Evolutionary conservation across 768 basidiomycete genomes (phyloP), one percentile per base, ranked within the genome.

Genomic region (Pholiota conissans): DNA sequence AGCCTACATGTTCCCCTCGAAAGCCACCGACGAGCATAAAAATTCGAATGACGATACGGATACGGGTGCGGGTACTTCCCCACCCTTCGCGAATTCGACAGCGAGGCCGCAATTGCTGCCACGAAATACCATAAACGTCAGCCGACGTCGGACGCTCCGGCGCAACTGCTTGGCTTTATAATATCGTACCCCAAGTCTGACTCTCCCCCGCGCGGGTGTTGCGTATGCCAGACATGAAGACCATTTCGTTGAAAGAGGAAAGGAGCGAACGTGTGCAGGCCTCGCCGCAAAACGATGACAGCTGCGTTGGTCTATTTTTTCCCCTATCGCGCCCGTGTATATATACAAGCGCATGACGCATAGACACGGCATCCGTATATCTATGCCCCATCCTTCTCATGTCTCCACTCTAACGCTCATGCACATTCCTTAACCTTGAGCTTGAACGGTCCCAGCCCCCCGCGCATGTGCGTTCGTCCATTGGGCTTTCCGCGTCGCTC

Each of bases 391-490:
- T 20, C 13, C 28, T 26, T 29, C 20, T 11, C 27, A 26, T 6
- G n/a, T 5, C 46, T 26, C 40, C 40, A 24, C 20, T 24, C 22
- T 16, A 47, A 47, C 46, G 5, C 16, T 22, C 46, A 47, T 47
- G 46, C 27, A 49, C 27, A 29, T 49, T 49, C 3, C 27, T 49
- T 11, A 16, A 13, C 48, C 14, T 28, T 22, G 3, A n/a, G n/a
- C n/a, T n/a, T n/a, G n/a, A n/a, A n/a, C n/a, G n/a, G n/a, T n/a
- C n/a, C n/a, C n/a, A n/a, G n/a, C n/a, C n/a, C n/a, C n/a, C n/a
- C n/a, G 55, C 61, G 51, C 61, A 62, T 62, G 57, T 62, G 61
- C 61, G 61, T 59, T 50, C n/a, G 52, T 42, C 55, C 28, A 61
- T 61, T 62, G 61, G 61, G 18, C 42, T 40, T 16, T 32, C 49